Conservation (phyloP, 208 protist species). For the Acanthamoeba healyi region DNA sequence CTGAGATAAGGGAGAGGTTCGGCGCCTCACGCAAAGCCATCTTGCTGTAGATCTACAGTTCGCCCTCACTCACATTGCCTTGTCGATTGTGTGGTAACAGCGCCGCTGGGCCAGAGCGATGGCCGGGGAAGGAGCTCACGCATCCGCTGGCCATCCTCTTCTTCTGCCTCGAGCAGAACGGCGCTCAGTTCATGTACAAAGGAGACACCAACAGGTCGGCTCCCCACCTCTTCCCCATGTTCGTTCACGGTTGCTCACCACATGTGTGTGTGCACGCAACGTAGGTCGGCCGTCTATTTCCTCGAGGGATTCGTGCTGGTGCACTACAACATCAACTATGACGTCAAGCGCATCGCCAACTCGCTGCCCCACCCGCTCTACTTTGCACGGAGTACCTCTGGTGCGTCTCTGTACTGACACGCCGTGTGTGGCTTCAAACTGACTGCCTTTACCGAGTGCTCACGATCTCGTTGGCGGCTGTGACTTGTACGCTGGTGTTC, state of each 20-base stretch:
- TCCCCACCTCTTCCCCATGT: not conserved
- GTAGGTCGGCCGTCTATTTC: conserved; percentile 5
- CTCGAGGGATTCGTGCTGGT: conserved; percentile 21
- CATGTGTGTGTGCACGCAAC: not conserved
- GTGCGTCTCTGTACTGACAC: not conserved
- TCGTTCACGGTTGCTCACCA: not conserved
- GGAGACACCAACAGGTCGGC: conserved; percentile 1
- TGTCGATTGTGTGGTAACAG: too few relatives aligned
- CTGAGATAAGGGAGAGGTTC: not conserved
- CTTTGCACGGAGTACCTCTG: conserved; percentile 27
- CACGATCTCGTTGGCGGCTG: too few relatives aligned
- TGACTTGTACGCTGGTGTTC: not conserved
- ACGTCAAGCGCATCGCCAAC: conserved; percentile 31
- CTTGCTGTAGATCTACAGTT: not conserved
- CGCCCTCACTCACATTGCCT: not conserved
- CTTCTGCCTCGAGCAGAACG: conserved; percentile 41
- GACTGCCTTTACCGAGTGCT: too few relatives aligned
- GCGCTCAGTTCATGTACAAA: conserved; percentile 18
- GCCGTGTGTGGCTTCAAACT: not conserved
- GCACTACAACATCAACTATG: conserved; percentile 52
- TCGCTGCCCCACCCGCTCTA: conserved; percentile 7
- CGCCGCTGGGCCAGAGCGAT: conserved; percentile 1
- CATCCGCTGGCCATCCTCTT: conserved; percentile 38
- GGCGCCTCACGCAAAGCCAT: not conserved
- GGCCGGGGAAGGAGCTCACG: conserved; percentile 15